Evolutionary conservation across 345 rosid species (phyloP).

Genomic region (Isatis tinctoria): DNA sequence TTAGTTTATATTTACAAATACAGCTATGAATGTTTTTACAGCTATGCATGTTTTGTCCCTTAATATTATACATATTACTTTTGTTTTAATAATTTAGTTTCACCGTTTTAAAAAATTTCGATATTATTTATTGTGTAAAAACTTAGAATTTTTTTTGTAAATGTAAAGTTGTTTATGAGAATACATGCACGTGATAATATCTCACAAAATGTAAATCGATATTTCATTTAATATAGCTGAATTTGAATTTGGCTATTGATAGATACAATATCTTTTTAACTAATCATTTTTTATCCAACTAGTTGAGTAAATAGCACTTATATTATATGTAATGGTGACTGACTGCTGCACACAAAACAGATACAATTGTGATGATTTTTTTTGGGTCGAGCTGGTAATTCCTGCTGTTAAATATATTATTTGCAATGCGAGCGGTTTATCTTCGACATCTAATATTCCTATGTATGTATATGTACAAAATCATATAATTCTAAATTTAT

Average conservation of each 20-base stretch:
- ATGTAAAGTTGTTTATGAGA: too few relatives aligned
- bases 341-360: background rate
- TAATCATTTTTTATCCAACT: background rate
- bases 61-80: too few relatives aligned
- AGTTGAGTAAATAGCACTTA: background rate
- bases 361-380: background rate
- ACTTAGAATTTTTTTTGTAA: too few relatives aligned
- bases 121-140: too few relatives aligned
- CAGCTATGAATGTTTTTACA: too few relatives aligned
- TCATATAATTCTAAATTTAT: conserved; percentile 15
- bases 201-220: background rate
- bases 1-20: too few relatives aligned
- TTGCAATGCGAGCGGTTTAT: background rate
- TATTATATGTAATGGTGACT: background rate
- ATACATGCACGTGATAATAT: too few relatives aligned
- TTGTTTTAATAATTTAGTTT: too few relatives aligned
- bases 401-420: background rate
- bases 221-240: background rate
- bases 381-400: background rate
- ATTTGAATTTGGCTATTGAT: background rate
- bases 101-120: too few relatives aligned
- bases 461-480: background rate
- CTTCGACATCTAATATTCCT: conserved; percentile 18
- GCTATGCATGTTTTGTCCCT: too few relatives aligned
- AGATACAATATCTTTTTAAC: background rate